These are phyloP conservation scores for Dalbergia cochinchinensis DNA, from an alignment of 306 rosid genomes.

Conservation along the genomic window DNA sequence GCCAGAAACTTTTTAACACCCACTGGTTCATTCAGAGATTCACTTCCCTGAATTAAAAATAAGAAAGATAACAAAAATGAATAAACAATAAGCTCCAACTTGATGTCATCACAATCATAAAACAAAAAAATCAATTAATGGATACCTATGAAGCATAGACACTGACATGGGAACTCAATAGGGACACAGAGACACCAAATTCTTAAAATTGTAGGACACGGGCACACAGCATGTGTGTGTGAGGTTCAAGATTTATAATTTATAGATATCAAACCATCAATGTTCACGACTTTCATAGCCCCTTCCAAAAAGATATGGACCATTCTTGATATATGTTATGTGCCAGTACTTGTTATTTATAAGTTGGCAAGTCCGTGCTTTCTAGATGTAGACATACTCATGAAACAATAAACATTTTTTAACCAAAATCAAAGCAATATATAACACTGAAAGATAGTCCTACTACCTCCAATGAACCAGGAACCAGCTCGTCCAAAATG, in stretches of 20 bases:
- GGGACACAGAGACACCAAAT: no score
- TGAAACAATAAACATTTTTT: background rate
- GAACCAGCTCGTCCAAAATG: slow-evolving; percentile 75
- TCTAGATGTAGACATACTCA: background rate
- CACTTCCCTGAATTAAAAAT: slow-evolving; percentile 63
- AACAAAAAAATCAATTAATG: background rate
- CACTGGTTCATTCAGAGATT: slow-evolving; percentile 50
- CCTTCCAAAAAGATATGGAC: no score
- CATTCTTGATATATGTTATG: no score
- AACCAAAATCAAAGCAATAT: background rate
- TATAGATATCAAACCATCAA: no score
- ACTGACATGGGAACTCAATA: no score
- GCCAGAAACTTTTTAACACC: slow-evolving; percentile 71
- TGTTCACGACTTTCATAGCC: no score
- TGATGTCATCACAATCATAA: slow-evolving; percentile 23
- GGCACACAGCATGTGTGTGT: no score
- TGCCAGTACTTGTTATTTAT: no score
- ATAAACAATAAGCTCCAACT: slow-evolving; percentile 17
- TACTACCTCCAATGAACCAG: slow-evolving; percentile 70
- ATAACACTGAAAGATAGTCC: slow-evolving; percentile 41
- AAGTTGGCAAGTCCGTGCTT: no score
- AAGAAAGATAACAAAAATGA: slow-evolving; percentile 10
- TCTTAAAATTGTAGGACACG: no score
- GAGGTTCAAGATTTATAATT: no score
- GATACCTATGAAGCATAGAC: no score